A percentile compares a stretch with the other conserved stretches of the same genome.
Evolutionary conservation across 345 rosid species (phyloP).

Genomic region (Eutrema heterophyllum): DNA sequence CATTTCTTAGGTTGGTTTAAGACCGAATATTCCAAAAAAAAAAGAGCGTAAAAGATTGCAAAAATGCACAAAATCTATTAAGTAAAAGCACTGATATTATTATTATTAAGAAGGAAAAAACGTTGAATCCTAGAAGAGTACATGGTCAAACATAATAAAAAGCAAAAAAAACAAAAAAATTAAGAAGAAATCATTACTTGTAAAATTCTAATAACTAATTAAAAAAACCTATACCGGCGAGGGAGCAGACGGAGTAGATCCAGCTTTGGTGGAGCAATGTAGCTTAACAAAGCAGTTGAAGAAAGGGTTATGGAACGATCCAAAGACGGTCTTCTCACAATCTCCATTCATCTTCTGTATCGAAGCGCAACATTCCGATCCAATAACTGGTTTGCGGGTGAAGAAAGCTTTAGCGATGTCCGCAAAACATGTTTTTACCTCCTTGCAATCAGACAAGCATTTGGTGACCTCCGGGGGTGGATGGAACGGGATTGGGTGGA

Average conservation of each 20-base stretch:
- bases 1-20: not conserved
- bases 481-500: conserved; percentile 20
- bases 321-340: conserved; percentile 30
- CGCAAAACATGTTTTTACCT: conserved; percentile 18
- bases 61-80: not conserved
- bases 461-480: conserved; percentile 28
- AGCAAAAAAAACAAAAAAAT: not conserved
- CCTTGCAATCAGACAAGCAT: conserved; percentile 30
- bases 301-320: conserved; percentile 26
- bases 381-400: conserved; percentile 16
- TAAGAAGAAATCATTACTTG: not conserved
- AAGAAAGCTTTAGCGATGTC: conserved; percentile 17
- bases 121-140: not conserved
- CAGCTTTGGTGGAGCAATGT: conserved; percentile 19
- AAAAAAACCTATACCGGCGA: conserved; percentile 15
- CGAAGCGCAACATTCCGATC: conserved; percentile 15
- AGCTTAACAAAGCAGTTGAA: conserved; percentile 18
- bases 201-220: not conserved
- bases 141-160: not conserved
- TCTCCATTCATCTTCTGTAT: conserved; percentile 21
- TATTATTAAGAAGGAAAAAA: not conserved
- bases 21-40: not conserved
- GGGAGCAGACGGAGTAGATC: conserved; percentile 19
- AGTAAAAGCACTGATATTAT: not conserved
- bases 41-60: not conserved